A percentile compares a stretch with the other conserved stretches of the same genome.
These are phyloP conservation scores for Phytophthora pisi DNA, from an alignment of 352 stramenopile genomes.

Conservation along the genomic window DNA sequence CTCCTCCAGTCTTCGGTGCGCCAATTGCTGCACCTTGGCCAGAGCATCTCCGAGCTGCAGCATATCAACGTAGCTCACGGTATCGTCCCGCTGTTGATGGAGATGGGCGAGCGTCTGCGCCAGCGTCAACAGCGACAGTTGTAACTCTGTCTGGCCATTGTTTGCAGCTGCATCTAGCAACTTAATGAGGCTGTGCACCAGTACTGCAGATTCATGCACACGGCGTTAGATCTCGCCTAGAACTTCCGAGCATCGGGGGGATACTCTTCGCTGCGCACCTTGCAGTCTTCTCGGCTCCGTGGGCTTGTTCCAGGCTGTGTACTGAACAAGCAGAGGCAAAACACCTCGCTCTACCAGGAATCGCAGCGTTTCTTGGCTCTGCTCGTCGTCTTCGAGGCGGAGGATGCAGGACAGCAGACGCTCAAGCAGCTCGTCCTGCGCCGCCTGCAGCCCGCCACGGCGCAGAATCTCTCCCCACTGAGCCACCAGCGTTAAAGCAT, in stretches of 20 bases:
- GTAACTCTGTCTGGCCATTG: conserved; percentile 24
- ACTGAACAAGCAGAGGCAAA: conserved; percentile 44
- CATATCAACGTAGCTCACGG: conserved; percentile 53
- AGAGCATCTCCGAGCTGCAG: conserved; percentile 53
- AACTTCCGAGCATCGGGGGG: background rate
- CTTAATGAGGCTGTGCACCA: conserved; percentile 35
- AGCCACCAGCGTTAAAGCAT: background rate
- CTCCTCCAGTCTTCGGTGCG: conserved; percentile 19
- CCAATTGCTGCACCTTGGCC: conserved; percentile 36
- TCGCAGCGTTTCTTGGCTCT: conserved; percentile 30
- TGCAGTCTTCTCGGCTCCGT: conserved; percentile 37
- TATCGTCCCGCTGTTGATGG: conserved; percentile 33
- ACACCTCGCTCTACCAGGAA: conserved; percentile 35
- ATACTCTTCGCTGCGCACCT: conserved; percentile 32
- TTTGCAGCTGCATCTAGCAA: conserved; percentile 28
- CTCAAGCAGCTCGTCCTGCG: conserved; percentile 29
- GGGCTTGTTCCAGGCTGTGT: conserved; percentile 36
- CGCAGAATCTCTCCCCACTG: conserved; percentile 21
- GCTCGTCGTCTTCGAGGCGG: conserved; percentile 18
- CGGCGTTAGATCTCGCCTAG: background rate
- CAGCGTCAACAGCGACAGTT: conserved; percentile 45
- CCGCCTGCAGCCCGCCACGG: conserved; percentile 19
- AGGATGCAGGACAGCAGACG: conserved; percentile 31
- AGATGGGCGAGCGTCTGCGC: conserved; percentile 48
- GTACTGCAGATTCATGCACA: conserved; percentile 21